These are phyloP conservation scores for Amanita rimosa DNA, from an alignment of 768 basidiomycete genomes.

Conservation along the genomic window DNA sequence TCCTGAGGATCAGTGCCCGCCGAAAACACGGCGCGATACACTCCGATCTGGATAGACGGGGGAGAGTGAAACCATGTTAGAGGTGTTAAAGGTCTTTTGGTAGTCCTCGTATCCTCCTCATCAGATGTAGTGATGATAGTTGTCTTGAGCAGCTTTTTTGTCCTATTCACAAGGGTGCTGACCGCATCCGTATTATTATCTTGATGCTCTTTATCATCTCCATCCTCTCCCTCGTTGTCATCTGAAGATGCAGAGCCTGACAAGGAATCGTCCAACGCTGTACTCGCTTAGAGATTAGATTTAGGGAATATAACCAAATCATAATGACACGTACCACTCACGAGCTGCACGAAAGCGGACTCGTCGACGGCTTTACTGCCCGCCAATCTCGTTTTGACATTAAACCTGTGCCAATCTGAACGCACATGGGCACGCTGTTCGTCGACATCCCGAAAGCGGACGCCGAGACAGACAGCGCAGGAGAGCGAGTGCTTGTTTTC, in stretches of 20 bases:
- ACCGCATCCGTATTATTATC: too few species aligned
- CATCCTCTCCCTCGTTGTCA: constrained; percentile 21
- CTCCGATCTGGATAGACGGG: constrained; percentile 79
- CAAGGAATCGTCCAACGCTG: constrained; percentile 76
- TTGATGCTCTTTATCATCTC: constrained; percentile 8
- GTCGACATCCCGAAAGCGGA: constrained; percentile 59
- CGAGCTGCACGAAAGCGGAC: constrained; percentile 59
- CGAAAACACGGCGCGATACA: constrained; percentile 74
- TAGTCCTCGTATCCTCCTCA: constrained; percentile 7
- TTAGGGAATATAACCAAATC: too few species aligned
- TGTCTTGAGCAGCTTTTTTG: constrained; percentile 27
- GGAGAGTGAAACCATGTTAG: constrained; percentile 87
- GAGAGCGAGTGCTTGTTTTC: constrained; percentile 12
- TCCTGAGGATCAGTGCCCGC: constrained; percentile 25
- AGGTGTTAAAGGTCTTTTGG: constrained; percentile 41
- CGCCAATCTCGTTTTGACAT: constrained; percentile 72
- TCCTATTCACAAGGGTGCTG: constrained; percentile 51
- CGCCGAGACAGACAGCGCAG: constrained; percentile 56
- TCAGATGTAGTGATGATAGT: constrained; percentile 8
- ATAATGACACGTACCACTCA: constrained; percentile 52
- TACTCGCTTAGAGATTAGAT: background rate
- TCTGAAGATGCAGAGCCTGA: constrained; percentile 84
- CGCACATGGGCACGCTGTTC: constrained; percentile 82
- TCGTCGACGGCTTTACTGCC: constrained; percentile 58
- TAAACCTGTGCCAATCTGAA: constrained; percentile 98